phyloP scores from a whole-genome alignment of 129 eudicot species.

The Flaveria robusta region DNA sequence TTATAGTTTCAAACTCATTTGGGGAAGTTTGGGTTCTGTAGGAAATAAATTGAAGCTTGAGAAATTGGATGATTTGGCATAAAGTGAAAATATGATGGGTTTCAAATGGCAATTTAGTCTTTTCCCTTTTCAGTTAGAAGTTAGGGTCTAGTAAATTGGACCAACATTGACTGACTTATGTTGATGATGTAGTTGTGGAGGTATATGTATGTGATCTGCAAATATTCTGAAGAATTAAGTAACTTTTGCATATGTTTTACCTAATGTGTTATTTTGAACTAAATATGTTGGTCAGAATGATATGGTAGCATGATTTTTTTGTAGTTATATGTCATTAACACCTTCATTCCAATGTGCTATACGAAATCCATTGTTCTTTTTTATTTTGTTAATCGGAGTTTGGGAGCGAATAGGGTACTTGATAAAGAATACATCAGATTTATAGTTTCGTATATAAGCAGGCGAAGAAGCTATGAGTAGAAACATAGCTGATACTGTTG shows the following conservation, averaged over 20 bases:
- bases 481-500: constrained; percentile 15
- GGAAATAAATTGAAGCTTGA: neutral
- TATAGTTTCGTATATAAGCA: neutral
- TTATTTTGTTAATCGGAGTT: neutral
- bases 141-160: constrained; percentile 11
- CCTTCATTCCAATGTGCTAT: neutral
- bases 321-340: neutral
- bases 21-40: neutral
- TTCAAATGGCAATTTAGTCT: neutral
- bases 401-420: neutral
- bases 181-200: neutral
- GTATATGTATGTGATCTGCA: neutral
- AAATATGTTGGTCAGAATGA: neutral
- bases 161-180: constrained; percentile 1
- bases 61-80: neutral
- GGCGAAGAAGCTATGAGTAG: constrained; percentile 34
- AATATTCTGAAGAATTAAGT: neutral
- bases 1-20: neutral
- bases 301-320: constrained; percentile 1
- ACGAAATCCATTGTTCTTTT: neutral
- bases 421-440: neutral
- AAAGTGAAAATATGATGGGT: neutral
- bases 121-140: neutral
- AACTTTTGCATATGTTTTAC: constrained; percentile 3
- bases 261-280: neutral